Base-by-base conservation (phyloP, 2,329 filamentous ascomycete genomes). In the Neonectria sp. region DNA sequence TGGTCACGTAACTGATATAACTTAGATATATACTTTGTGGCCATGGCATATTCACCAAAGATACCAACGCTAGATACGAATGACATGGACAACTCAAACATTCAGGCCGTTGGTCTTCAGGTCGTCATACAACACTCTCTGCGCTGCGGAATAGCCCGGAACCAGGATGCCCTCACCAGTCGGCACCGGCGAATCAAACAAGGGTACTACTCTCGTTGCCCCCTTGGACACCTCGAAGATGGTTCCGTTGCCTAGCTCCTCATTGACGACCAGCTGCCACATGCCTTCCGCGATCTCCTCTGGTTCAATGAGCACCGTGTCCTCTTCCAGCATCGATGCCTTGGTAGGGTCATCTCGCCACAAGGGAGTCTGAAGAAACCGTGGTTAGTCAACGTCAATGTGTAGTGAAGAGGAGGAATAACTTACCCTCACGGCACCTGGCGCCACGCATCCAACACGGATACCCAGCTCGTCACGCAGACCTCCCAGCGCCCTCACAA, bases 401-500 rank as follows among this genome's bases (percentile, higher is more conserved):
- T 8, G 21, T n/a, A 6, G 21, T 11, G 21, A 2, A 24, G 11
- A 7, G 4, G 4, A 13, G 6, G 45, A 24, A n/a, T 4, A 46
- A 49, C 76, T 71, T 55, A 79, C 79, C 52, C 69, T 71, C 15
- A 78, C 78, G n/a, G 73, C 72, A 1, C 79, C 79, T 0, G 80
- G 81, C 4, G 80, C 81, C 12, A 80, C 74, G 45, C 74, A 77
- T 37, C 75, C 70, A 24, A 77, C 73, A 4, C 80, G 68, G 27
- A 82, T 79, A 3, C 80, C 80, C 3, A 82, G 51, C 43, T 69
- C 60, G 52, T 78, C 75, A 25, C 76, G 76, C 35, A 83, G 63
- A 2, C 59, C 70, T 1, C 71, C 76, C 3, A 83, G 65, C 4
- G 72, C 74, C 27, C 73, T 67, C 43, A 81, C 79, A 55, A 83